These are phyloP conservation scores for Kernera saxatilis DNA, from an alignment of 345 rosid species.

Conservation along the genomic window DNA sequence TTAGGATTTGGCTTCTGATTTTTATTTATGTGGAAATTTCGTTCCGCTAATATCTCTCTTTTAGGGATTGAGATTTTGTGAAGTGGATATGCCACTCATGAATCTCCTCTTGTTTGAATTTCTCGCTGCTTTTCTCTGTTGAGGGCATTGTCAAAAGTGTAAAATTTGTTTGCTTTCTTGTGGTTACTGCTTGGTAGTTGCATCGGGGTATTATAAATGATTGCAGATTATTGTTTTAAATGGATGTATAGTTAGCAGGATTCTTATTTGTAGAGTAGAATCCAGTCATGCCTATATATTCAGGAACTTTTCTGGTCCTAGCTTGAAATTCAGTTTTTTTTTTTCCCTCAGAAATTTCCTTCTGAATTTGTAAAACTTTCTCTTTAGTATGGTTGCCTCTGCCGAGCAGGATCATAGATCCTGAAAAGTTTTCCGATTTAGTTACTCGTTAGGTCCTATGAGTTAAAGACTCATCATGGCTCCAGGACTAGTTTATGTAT, in stretches of 20 bases:
- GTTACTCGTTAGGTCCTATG: background rate
- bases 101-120: slow-evolving; percentile 1
- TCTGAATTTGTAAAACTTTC: background rate
- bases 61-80: slow-evolving; percentile 21
- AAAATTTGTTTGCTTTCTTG: background rate
- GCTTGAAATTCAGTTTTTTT: background rate
- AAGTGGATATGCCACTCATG: background rate
- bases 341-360: background rate
- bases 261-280: background rate
- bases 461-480: background rate
- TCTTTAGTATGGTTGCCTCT: background rate
- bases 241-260: background rate
- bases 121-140: background rate
- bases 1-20: slow-evolving; percentile 3
- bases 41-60: background rate
- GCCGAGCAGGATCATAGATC: background rate
- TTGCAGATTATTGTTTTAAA: background rate
- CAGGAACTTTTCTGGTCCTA: background rate
- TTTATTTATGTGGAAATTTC: background rate
- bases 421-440: background rate
- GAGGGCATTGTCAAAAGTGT: slow-evolving; percentile 5
- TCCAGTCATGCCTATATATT: background rate
- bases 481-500: background rate
- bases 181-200: slow-evolving; percentile 1
- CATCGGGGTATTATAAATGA: background rate